phyloP scores from a whole-genome alignment of 1,284 basidiomycete genomes.

The Blastosporella zonata region DNA sequence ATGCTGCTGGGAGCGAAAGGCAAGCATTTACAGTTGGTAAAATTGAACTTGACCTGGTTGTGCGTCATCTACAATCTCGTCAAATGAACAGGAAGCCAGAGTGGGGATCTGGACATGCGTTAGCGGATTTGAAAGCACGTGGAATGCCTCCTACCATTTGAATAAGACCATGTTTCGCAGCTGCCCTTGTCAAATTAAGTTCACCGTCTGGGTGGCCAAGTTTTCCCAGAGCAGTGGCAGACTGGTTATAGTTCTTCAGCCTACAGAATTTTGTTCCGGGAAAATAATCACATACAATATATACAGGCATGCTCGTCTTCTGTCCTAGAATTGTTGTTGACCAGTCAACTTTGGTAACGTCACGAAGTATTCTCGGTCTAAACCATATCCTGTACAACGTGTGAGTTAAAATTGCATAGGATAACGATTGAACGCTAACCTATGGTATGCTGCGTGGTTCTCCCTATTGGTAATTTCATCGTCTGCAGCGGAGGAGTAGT shows the following conservation, averaged over 20 bases:
- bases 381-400: constrained; percentile 76
- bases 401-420: neutral
- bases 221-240: constrained; percentile 81
- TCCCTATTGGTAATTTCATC: constrained; percentile 86
- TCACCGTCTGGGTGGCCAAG: constrained; percentile 94
- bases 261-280: neutral
- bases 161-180: constrained; percentile 60
- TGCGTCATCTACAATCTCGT: constrained; percentile 84
- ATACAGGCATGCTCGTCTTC: constrained; percentile 72
- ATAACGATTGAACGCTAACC: constrained; percentile 36
- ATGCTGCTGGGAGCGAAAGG: neutral
- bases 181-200: constrained; percentile 82
- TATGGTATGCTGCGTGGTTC: constrained; percentile 81
- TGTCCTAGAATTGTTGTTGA: constrained; percentile 74
- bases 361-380: constrained; percentile 82
- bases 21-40: constrained; percentile 61
- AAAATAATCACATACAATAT: constrained; percentile 48
- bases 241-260: constrained; percentile 33
- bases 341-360: constrained; percentile 80
- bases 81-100: constrained; percentile 85
- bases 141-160: constrained; percentile 71
- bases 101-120: constrained; percentile 70
- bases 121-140: neutral
- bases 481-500: constrained; percentile 82
- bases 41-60: constrained; percentile 74